Evolutionary conservation across 2,329 filamentous ascomycete genomes (phyloP).

Genomic region (Exutisphaerella laricina): DNA sequence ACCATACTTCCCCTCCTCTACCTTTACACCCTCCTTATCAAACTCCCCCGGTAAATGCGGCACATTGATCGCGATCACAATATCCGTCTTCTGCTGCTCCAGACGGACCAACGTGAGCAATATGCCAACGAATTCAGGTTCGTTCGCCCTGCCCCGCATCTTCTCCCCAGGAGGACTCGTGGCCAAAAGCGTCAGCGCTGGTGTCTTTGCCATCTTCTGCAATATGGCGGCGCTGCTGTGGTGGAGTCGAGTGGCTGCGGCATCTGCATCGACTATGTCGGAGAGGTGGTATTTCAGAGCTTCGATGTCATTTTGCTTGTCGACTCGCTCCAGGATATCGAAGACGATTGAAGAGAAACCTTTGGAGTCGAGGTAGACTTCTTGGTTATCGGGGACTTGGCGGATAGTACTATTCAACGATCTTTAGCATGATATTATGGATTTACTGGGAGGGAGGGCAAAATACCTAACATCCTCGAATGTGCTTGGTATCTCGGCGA

Average conservation of each 20-base stretch:
- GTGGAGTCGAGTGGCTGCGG: not conserved
- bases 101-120: slow-evolving; percentile 73
- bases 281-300: slow-evolving; percentile 52
- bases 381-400: slow-evolving; percentile 80
- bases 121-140: slow-evolving; percentile 55
- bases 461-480: slow-evolving; percentile 72
- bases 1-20: slow-evolving; percentile 59
- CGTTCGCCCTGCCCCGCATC: slow-evolving; percentile 42
- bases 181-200: slow-evolving; percentile 65
- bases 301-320: slow-evolving; percentile 61
- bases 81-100: slow-evolving; percentile 67
- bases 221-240: slow-evolving; percentile 1
- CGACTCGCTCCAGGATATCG: slow-evolving; percentile 80
- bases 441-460: not conserved
- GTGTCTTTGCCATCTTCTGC: slow-evolving; percentile 44
- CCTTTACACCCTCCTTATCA: slow-evolving; percentile 64
- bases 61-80: slow-evolving; percentile 82
- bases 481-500: slow-evolving; percentile 59
- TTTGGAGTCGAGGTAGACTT: slow-evolving; percentile 79
- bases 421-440: not conserved
- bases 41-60: slow-evolving; percentile 65
- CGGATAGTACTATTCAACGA: slow-evolving; percentile 55
- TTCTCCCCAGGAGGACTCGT: slow-evolving; percentile 42
- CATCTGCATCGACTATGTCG: slow-evolving; percentile 38
- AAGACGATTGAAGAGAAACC: slow-evolving; percentile 85